Percentiles rank a stretch among this genome's conserved stretches.
Evolutionary conservation across 2,329 filamentous ascomycete species (phyloP).

Genomic region (Madurella fahalii): DNA sequence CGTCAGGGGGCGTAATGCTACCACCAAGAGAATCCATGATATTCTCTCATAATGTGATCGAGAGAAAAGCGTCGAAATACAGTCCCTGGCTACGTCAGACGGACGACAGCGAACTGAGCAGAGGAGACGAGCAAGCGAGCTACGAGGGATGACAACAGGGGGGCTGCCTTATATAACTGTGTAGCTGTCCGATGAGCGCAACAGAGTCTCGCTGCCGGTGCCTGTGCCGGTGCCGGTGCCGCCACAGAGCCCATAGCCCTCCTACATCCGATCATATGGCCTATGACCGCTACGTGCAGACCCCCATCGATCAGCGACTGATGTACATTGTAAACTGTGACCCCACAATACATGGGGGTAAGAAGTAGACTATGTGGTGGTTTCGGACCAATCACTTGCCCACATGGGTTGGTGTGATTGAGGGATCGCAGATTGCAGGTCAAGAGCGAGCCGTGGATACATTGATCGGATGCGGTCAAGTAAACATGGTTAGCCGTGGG

Average conservation of each 20-base stretch:
- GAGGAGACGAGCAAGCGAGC: not conserved
- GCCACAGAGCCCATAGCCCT: no score
- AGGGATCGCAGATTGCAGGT: constrained; percentile 10
- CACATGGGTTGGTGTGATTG: constrained; percentile 35
- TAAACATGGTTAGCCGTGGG: not conserved
- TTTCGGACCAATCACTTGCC: constrained; percentile 40
- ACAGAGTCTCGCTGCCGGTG: not conserved
- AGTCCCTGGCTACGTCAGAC: not conserved
- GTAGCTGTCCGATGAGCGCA: not conserved
- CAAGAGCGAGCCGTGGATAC: constrained; percentile 12
- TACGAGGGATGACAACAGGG: not conserved
- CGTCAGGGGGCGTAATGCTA: constrained; percentile 50
- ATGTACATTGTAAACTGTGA: not conserved
- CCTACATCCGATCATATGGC: not conserved
- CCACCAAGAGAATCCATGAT: constrained; percentile 69
- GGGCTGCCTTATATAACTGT: not conserved
- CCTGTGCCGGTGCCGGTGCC: not conserved
- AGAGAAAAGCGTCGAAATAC: constrained; percentile 2
- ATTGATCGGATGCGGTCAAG: not conserved
- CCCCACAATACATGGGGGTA: constrained; percentile 4
- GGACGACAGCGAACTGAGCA: not conserved
- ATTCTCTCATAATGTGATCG: constrained; percentile 57
- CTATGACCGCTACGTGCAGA: not conserved
- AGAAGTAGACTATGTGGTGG: constrained; percentile 6
- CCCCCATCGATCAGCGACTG: not conserved